Conservation (phyloP, 2,329 filamentous ascomycete genomes). For the Pseudonectria foliicola region DNA sequence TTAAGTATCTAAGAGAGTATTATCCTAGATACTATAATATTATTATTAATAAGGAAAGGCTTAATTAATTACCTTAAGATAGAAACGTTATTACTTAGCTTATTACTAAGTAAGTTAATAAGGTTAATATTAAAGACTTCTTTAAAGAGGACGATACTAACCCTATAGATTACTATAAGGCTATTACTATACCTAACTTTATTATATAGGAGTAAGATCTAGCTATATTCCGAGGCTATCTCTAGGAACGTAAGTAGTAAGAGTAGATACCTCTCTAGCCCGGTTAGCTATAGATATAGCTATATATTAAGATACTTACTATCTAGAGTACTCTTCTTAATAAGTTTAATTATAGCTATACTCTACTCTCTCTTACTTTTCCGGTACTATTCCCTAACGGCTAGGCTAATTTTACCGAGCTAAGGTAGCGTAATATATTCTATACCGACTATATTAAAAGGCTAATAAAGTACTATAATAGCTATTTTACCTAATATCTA, state of each 20-base stretch:
- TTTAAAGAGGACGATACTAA: neutral
- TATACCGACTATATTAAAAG: slow-evolving; percentile 3
- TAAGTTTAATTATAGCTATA: slow-evolving; percentile 7
- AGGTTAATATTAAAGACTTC: neutral
- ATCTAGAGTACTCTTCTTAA: slow-evolving; percentile 2
- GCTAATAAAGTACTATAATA: slow-evolving; percentile 2
- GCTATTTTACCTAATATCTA: slow-evolving; percentile 2
- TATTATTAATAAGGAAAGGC: neutral
- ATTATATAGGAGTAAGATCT: neutral
- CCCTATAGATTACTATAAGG: neutral
- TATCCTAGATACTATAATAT: neutral
- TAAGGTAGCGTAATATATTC: neutral
- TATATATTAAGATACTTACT: slow-evolving; percentile 2
- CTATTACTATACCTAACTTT: neutral
- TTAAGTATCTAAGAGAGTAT: neutral
- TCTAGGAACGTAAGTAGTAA: no score
- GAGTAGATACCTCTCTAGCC: no score
- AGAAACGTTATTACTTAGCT: neutral
- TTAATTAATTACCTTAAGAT: neutral
- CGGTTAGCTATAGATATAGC: slow-evolving; percentile 1
- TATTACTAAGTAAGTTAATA: neutral
- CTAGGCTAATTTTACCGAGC: slow-evolving; percentile 5
- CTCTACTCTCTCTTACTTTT: slow-evolving; percentile 8
- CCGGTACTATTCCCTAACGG: slow-evolving; percentile 4
- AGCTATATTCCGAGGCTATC: no score